Evolutionary conservation across 169 alveolate genomes (phyloP), one percentile per base, ranked within the genome.

Genomic region (Babesia sp.): DNA sequence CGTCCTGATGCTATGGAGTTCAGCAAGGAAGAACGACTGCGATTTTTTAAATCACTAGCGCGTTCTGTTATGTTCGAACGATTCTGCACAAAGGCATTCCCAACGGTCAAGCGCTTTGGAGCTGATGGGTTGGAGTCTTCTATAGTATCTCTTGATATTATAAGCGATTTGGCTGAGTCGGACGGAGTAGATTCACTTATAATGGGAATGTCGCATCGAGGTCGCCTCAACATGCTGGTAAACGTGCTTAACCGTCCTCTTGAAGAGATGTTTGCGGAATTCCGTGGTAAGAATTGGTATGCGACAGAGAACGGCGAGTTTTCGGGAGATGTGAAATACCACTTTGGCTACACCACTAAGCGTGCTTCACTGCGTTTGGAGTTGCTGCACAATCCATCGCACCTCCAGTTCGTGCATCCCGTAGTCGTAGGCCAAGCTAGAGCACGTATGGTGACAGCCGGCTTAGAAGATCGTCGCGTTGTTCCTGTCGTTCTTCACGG

Each of bases 151-250:
- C 63, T 95, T 83, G 93, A 95, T 71, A 83, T 88, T 1, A 36
- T 87, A 16, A 37, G 66, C 34, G 82, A 81, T 16, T 33, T 41
- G 63, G 54, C 77, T 33, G 56, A 50, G 44, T 44, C 77, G 36
- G 61, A 71, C 55, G 93, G 96, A 6, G 95, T 90, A 11, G 95
- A 94, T 56, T 75, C 94, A 44, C 86, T 94, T 22, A 87, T 95
- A 34, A 87, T 96, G 87, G 96, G 97, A 33, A 95, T 95, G 98
- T 94, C 99, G n/a, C 99, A 96, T 83, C 89, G 99, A 60, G 99
- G 99, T 29, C 84, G 99, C 64, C 84, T 96, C 54, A 95, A 95
- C 69, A 95, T 94, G 12, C 84, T 96, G 24, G 93, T 92, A 63
- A 95, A 95, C 77, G 94, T 96, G 1, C 69, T 96, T 74, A 91